A percentile compares a stretch with the other conserved stretches of the same genome.
phyloP scores from a whole-genome alignment of 129 eudicot genomes.

The Chrysanthemum makinoi region DNA sequence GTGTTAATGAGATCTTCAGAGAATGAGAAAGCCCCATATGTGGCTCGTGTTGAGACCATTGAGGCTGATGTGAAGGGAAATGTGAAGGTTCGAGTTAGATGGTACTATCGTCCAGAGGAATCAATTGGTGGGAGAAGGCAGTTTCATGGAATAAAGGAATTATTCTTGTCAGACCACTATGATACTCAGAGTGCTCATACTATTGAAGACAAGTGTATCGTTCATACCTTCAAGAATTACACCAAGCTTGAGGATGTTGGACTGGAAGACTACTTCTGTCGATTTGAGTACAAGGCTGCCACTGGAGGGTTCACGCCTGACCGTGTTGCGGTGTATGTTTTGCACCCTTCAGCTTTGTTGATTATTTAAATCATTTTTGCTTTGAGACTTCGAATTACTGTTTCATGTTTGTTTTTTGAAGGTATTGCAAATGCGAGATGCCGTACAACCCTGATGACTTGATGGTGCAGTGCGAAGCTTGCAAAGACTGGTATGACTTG shows the following conservation, averaged over 20 bases:
- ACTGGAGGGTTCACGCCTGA: slow-evolving; percentile 68
- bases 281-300: slow-evolving; percentile 69
- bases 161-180: slow-evolving; percentile 63
- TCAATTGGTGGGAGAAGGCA: slow-evolving; percentile 62
- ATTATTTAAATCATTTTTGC: not conserved
- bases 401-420: slow-evolving; percentile 24
- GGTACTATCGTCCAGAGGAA: slow-evolving; percentile 81
- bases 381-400: not conserved
- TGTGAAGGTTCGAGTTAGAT: slow-evolving; percentile 54
- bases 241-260: slow-evolving; percentile 70
- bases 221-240: slow-evolving; percentile 66
- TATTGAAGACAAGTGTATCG: slow-evolving; percentile 62
- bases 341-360: not conserved
- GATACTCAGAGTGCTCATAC: slow-evolving; percentile 68
- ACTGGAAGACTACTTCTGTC: slow-evolving; percentile 60
- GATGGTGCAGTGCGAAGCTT: slow-evolving; percentile 64
- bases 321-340: slow-evolving; percentile 59
- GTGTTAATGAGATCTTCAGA: slow-evolving; percentile 61
- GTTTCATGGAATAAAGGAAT: slow-evolving; percentile 67
- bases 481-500: slow-evolving; percentile 61
- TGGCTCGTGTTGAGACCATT: slow-evolving; percentile 62
- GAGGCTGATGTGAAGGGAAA: slow-evolving; percentile 55
- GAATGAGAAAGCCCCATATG: slow-evolving; percentile 50
- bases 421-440: slow-evolving; percentile 76
- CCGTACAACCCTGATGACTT: slow-evolving; percentile 68